Evolutionary conservation across 2,329 filamentous ascomycete species (phyloP), one percentile per base, ranked within the genome.

Genomic region (Neurospora sp.): DNA sequence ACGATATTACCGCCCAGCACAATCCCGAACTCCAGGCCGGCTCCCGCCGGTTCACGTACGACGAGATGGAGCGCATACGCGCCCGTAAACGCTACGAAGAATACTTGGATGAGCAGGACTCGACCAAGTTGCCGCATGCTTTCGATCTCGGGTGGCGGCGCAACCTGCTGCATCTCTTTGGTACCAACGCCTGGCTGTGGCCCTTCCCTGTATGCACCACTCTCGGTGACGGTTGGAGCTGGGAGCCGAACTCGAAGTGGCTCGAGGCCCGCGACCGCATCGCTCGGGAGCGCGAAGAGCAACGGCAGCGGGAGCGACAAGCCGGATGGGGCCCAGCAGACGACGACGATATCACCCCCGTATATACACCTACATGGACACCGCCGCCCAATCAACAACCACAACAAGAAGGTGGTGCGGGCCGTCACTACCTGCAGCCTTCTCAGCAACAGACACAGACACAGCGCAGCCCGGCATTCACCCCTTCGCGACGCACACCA

Each of bases 81-180:
- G 83, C 85, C 9, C 81, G 83, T 71, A 84, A 82, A 72, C 84
- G 86, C 43, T 87, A 89, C 76, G 85, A 89, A 73, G 86, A 87
- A 69, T 98, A 97, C 78, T 87, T 98, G 17, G 93, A 97, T 77
- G 93, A 98, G 78, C 87, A 93, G 78, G 94, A 97, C 79, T 93
- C 90, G 68, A 89, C 92, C 75, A 93, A 92, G 78, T 86, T 99
- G 36, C 96, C 96, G 1, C 94, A 96, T 77, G 96, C 94, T 2
- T 99, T 99, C 77, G 92, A 99, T 76, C 87, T 97, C 1, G 96
- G 96, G 71, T 91, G 90, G 86, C 89, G 86, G 70, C 87, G 86
- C 58, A 99, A 99, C 78, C 79, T 98, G 5, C 78, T 81, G 0
- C 92, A 97, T 78, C 85, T 99, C 2, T 93, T 99, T 74, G 96